Conservation (phyloP, 345 rosid genomes). For the Psidium guajava region DNA sequence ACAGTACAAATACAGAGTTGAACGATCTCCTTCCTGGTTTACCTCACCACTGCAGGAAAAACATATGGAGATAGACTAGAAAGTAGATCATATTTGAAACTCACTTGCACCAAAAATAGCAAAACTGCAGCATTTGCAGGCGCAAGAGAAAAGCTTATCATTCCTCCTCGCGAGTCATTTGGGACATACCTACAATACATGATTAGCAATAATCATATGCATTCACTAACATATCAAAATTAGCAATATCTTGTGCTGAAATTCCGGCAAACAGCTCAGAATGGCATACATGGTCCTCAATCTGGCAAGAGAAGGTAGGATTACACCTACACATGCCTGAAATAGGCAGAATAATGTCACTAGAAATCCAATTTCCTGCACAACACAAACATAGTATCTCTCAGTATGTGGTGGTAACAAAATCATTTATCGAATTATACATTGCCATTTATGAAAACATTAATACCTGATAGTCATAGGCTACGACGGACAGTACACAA, state of each 20-base stretch:
- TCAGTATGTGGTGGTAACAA: neutral
- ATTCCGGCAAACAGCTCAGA: neutral
- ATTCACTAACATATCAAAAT: neutral
- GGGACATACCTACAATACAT: constrained; percentile 64
- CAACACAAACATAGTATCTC: neutral
- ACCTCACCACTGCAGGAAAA: neutral
- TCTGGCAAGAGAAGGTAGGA: constrained; percentile 78
- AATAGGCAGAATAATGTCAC: constrained; percentile 67
- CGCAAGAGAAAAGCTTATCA: constrained; percentile 78
- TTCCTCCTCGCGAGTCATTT: constrained; percentile 89
- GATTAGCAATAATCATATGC: neutral
- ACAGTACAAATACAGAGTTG: neutral
- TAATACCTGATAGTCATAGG: constrained; percentile 93
- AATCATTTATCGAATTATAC: neutral
- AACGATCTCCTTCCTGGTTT: neutral
- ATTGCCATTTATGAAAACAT: neutral
- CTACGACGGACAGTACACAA: constrained; percentile 51
- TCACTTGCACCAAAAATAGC: constrained; percentile 50
- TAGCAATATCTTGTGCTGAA: neutral
- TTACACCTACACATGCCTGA: constrained; percentile 61
- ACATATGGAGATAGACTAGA: neutral
- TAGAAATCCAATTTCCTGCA: constrained; percentile 78
- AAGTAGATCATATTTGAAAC: neutral
- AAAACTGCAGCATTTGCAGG: constrained; percentile 72
- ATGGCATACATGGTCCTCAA: constrained; percentile 69